phyloP scores from a whole-genome alignment of 2,329 filamentous ascomycete species.

The Aquanectria penicillioides region DNA sequence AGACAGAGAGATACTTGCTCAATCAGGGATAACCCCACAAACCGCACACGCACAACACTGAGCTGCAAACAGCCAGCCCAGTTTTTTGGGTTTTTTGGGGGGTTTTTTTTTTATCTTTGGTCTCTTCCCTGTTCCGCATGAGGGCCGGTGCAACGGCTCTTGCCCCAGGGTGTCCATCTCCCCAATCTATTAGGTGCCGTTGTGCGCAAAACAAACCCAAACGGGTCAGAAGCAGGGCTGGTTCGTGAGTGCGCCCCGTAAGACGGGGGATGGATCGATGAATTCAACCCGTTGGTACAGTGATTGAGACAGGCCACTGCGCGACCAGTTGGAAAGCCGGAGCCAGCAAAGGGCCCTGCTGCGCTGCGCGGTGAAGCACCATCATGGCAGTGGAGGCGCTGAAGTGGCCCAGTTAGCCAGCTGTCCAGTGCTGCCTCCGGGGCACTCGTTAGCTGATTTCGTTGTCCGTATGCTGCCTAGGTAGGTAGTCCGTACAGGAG shows the following conservation, averaged over 20 bases:
- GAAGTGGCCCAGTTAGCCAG: slow-evolving; percentile 7
- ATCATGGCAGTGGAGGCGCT: slow-evolving; percentile 1
- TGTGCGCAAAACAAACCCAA: too few relatives aligned
- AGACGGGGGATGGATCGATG: too few relatives aligned
- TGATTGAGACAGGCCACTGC: background rate
- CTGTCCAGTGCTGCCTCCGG: slow-evolving; percentile 1
- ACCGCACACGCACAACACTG: background rate
- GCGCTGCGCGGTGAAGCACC: background rate
- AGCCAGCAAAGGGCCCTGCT: slow-evolving; percentile 1
- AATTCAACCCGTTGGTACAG: background rate
- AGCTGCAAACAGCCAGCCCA: slow-evolving; percentile 11
- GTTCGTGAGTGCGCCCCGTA: too few relatives aligned
- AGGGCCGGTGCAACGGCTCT: background rate
- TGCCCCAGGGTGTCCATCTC: too few relatives aligned
- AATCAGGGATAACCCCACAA: background rate
- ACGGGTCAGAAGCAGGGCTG: too few relatives aligned
- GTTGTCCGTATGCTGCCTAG: too few relatives aligned
- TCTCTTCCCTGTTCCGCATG: too few relatives aligned
- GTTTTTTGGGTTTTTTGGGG: too few relatives aligned
- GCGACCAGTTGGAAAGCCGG: background rate
- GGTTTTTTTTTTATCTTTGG: too few relatives aligned
- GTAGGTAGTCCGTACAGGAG: background rate
- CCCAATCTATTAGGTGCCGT: too few relatives aligned
- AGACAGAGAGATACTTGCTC: background rate
- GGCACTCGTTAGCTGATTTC: slow-evolving; percentile 7